Percentiles rank a stretch among this genome's conserved stretches.
These are phyloP conservation scores for Cryptococcus sp. DNA, from an alignment of 1,284 basidiomycete species.

Conservation along the genomic window DNA sequence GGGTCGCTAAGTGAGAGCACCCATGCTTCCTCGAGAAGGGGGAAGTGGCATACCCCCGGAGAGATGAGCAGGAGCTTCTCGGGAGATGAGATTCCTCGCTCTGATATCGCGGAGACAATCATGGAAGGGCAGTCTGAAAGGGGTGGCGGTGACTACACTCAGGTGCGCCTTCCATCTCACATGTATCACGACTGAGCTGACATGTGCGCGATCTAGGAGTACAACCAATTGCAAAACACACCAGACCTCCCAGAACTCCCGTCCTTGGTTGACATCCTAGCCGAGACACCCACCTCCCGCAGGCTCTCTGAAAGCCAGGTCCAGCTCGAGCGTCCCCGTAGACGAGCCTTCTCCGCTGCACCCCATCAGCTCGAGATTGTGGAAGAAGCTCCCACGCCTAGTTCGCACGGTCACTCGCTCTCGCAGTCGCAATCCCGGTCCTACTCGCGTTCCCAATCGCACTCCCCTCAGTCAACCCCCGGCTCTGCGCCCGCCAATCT, in stretches of 20 bases:
- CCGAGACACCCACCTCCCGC: slow-evolving; percentile 24
- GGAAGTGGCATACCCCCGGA: slow-evolving; percentile 35
- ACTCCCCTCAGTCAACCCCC: background rate
- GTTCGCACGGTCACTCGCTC: background rate
- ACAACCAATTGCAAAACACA: slow-evolving; percentile 8
- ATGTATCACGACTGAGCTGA: too few relatives aligned
- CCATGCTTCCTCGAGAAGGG: slow-evolving; percentile 10
- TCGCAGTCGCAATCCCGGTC: too few relatives aligned
- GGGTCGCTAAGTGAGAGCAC: slow-evolving; percentile 22
- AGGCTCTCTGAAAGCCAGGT: slow-evolving; percentile 25
- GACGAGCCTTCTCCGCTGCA: slow-evolving; percentile 12
- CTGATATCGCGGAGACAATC: slow-evolving; percentile 15
- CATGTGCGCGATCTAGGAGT: too few relatives aligned
- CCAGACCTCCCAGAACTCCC: slow-evolving; percentile 16
- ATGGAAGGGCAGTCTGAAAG: background rate
- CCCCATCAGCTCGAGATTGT: slow-evolving; percentile 4
- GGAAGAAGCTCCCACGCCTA: background rate
- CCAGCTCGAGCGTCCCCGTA: slow-evolving; percentile 21
- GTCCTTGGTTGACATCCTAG: slow-evolving; percentile 5
- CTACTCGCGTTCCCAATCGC: too few relatives aligned
- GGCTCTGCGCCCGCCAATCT: background rate
- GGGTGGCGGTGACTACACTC: slow-evolving; percentile 21
- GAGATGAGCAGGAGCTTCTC: slow-evolving; percentile 38
- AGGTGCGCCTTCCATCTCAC: slow-evolving; percentile 11
- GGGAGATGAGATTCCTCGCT: slow-evolving; percentile 24